Percentiles rank a stretch among this genome's conserved stretches.
Conservation (phyloP, 73 alveolate genomes). For the Tetrahymena malaccensis region DNA sequence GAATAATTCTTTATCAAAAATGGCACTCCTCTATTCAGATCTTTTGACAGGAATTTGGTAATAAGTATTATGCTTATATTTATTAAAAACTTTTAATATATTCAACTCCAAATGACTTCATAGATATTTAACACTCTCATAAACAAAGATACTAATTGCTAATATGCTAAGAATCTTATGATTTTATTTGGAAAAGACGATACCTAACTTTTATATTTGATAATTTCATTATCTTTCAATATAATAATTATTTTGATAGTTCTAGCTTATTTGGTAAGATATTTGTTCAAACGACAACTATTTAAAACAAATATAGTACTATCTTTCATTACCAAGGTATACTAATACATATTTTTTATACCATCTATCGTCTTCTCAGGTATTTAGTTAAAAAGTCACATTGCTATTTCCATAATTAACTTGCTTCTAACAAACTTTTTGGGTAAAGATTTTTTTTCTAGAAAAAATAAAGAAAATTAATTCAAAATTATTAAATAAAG, state of each 20-base stretch:
- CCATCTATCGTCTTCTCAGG: not conserved
- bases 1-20: not conserved
- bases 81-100: too few relatives aligned
- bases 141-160: not conserved
- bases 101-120: not conserved
- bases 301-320: too few relatives aligned
- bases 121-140: not conserved
- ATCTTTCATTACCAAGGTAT: not conserved
- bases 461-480: not conserved
- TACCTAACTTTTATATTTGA: not conserved
- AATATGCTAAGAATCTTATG: not conserved
- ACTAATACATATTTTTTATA: not conserved
- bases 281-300: not conserved
- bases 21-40: not conserved
- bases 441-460: not conserved
- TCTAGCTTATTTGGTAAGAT: not conserved
- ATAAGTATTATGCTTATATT: not conserved
- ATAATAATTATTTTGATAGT: too few relatives aligned
- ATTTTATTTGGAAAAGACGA: not conserved
- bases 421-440: not conserved
- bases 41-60: not conserved
- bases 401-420: not conserved
- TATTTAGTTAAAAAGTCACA: too few relatives aligned
- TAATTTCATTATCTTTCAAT: not conserved
- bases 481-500: not conserved